phyloP scores from a whole-genome alignment of 495 filamentous ascomycete genomes.

The Penicillium cataractarum region DNA sequence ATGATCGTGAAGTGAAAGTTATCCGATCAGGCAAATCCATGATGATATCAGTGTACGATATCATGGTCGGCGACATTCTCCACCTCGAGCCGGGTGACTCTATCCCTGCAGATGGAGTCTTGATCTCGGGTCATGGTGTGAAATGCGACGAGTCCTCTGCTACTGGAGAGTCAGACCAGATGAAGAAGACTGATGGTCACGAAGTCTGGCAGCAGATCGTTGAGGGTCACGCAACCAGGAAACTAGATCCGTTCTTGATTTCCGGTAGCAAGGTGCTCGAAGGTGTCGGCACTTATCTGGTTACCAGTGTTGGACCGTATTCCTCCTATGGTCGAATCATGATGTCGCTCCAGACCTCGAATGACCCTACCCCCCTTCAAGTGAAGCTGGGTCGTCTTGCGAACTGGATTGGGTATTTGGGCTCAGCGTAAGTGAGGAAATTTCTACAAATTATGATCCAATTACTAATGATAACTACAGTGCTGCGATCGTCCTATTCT shows the following conservation, averaged over 20 bases:
- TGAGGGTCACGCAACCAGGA: slow-evolving; percentile 56
- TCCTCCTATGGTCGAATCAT: slow-evolving; percentile 69
- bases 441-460: not conserved
- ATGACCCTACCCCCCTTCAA: slow-evolving; percentile 67
- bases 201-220: slow-evolving; percentile 62
- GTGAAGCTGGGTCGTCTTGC: slow-evolving; percentile 64
- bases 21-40: slow-evolving; percentile 74
- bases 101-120: slow-evolving; percentile 63
- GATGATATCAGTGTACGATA: slow-evolving; percentile 71
- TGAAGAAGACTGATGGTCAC: slow-evolving; percentile 63
- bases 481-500: slow-evolving; percentile 64
- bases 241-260: slow-evolving; percentile 66
- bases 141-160: slow-evolving; percentile 73
- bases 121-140: slow-evolving; percentile 64
- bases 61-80: slow-evolving; percentile 73
- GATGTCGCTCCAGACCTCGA: slow-evolving; percentile 61
- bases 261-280: slow-evolving; percentile 69
- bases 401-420: slow-evolving; percentile 64
- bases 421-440: slow-evolving; percentile 42
- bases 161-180: slow-evolving; percentile 69
- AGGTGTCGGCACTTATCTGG: slow-evolving; percentile 65
- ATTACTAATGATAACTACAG: slow-evolving; percentile 40
- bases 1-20: slow-evolving; percentile 77
- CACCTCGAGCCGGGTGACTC: slow-evolving; percentile 76
- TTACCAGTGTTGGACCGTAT: slow-evolving; percentile 64